These are phyloP conservation scores for Maudiozyma saulgeensis DNA, from an alignment of 805 yeast genomes.

Conservation along the genomic window DNA sequence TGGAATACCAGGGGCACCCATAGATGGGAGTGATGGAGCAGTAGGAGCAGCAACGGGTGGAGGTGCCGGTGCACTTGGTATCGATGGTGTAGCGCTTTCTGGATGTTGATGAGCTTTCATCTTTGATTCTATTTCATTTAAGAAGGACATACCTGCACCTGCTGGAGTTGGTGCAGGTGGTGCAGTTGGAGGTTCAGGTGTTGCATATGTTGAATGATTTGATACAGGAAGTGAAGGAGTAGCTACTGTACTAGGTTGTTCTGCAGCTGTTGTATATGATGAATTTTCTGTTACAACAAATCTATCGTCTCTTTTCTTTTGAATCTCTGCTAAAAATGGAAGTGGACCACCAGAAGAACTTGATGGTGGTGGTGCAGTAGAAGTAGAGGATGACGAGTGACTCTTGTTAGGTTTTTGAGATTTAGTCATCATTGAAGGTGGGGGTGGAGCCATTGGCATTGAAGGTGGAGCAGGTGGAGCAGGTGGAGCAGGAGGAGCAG, in stretches of 20 bases:
- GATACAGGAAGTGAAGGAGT: constrained; percentile 7
- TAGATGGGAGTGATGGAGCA: constrained; percentile 3
- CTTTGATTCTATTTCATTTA: constrained; percentile 25
- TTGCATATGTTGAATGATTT: constrained; percentile 4
- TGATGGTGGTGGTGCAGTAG: constrained; percentile 14
- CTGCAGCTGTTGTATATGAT: constrained; percentile 18
- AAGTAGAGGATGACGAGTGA: not conserved
- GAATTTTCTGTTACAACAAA: constrained; percentile 34
- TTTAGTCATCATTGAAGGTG: constrained; percentile 19
- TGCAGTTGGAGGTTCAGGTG: constrained; percentile 2
- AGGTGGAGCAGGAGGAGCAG: constrained; percentile 22
- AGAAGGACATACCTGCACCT: constrained; percentile 19
- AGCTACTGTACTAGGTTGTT: constrained; percentile 12
- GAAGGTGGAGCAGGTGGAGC: constrained; percentile 17
- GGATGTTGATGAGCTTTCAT: constrained; percentile 11
- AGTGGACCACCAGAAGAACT: constrained; percentile 31
- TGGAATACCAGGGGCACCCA: constrained; percentile 7
- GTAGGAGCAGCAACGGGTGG: constrained; percentile 10
- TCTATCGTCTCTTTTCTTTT: constrained; percentile 38
- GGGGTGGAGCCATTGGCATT: constrained; percentile 12
- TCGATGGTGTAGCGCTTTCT: constrained; percentile 13
- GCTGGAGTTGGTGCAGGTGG: constrained; percentile 1
- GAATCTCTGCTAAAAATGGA: constrained; percentile 44
- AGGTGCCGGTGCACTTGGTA: constrained; percentile 16
- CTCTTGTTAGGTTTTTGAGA: not conserved